Evolutionary conservation across 352 stramenopile species (phyloP).

Genomic region (Hyphochytrium catenoides): DNA sequence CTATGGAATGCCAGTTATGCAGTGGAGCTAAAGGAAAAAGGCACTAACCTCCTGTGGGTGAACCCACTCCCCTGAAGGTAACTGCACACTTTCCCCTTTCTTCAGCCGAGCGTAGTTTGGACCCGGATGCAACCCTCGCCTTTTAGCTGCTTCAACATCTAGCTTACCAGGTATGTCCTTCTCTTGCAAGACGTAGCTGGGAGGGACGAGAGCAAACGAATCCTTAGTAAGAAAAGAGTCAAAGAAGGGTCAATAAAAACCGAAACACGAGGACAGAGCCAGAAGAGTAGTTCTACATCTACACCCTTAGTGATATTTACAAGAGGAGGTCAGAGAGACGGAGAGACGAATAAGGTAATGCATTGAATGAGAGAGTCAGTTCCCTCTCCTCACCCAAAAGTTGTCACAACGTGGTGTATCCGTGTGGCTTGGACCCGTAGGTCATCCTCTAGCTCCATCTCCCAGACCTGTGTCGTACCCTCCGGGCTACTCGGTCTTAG

Average conservation of each 20-base stretch:
- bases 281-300: slow-evolving; percentile 2
- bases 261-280: slow-evolving; percentile 3
- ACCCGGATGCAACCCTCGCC: neutral
- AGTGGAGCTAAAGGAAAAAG: too few species aligned
- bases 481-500: too few species aligned
- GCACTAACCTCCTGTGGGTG: slow-evolving; percentile 3
- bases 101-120: slow-evolving; percentile 2
- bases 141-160: slow-evolving; percentile 1
- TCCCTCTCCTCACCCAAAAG: too few species aligned
- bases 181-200: slow-evolving; percentile 4
- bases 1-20: too few species aligned
- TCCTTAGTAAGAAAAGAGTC: neutral
- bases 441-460: too few species aligned
- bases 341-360: neutral
- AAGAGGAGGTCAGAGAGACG: neutral
- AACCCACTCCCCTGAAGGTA: slow-evolving; percentile 1
- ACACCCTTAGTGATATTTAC: slow-evolving; percentile 1
- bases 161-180: neutral
- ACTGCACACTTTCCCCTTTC: slow-evolving; percentile 1
- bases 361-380: too few species aligned
- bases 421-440: too few species aligned
- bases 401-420: too few species aligned
- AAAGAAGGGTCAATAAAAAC: neutral
- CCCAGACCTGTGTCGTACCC: too few species aligned
- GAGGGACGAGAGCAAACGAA: too few species aligned